These are phyloP conservation scores for Poronia punctata DNA, from an alignment of 495 filamentous ascomycete species.

Conservation along the genomic window DNA sequence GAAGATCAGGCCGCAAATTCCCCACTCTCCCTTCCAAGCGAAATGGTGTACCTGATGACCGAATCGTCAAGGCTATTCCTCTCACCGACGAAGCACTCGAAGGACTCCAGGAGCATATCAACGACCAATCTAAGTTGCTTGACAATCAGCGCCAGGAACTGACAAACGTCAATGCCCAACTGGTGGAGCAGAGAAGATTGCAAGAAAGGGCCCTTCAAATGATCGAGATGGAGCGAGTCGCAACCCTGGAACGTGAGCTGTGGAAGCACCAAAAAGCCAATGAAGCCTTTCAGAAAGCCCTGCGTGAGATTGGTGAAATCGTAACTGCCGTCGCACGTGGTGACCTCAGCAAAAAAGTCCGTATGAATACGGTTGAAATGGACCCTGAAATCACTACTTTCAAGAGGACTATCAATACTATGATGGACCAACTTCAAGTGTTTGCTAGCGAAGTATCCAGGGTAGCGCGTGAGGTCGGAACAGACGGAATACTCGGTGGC, in stretches of 20 bases:
- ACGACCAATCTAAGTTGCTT: slow-evolving; percentile 72
- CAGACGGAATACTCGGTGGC: slow-evolving; percentile 92
- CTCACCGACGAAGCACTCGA: slow-evolving; percentile 65
- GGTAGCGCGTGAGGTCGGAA: slow-evolving; percentile 94
- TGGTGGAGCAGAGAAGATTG: slow-evolving; percentile 58
- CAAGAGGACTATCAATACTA: slow-evolving; percentile 95
- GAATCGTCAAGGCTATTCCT: slow-evolving; percentile 24
- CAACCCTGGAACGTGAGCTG: slow-evolving; percentile 75
- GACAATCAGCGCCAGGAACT: slow-evolving; percentile 66
- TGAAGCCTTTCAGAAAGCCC: slow-evolving; percentile 94
- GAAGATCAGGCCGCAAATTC: slow-evolving; percentile 16
- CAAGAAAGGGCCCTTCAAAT: slow-evolving; percentile 54
- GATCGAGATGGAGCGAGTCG: slow-evolving; percentile 47
- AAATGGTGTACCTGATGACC: slow-evolving; percentile 26
- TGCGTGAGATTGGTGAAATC: slow-evolving; percentile 95
- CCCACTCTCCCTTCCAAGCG: slow-evolving; percentile 17
- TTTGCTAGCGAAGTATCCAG: slow-evolving; percentile 97
- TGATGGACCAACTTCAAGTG: slow-evolving; percentile 98
- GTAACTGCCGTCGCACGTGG: slow-evolving; percentile 92
- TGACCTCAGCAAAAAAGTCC: slow-evolving; percentile 95
- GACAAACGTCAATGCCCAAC: slow-evolving; percentile 58
- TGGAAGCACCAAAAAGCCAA: slow-evolving; percentile 97
- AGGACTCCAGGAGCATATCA: slow-evolving; percentile 64
- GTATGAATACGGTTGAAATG: slow-evolving; percentile 94
- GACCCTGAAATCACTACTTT: slow-evolving; percentile 99